These are phyloP conservation scores for Luffa acutangula DNA, from an alignment of 306 rosid species.

Conservation along the genomic window DNA sequence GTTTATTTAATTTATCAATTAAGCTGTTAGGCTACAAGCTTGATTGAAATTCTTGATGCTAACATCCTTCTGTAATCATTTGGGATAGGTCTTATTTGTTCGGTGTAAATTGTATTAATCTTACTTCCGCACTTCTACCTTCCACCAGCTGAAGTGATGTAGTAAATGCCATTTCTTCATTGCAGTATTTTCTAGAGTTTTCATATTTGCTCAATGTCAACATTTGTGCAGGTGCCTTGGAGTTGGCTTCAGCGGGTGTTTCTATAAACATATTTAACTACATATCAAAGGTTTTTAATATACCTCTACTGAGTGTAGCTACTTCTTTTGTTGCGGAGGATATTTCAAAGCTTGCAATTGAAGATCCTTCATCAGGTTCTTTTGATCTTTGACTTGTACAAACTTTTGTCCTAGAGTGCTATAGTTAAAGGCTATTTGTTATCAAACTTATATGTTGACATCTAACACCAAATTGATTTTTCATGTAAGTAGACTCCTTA, in stretches of 20 bases:
- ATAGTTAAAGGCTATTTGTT: neutral
- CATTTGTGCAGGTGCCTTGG: conserved; percentile 44
- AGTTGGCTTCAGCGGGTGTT: conserved; percentile 94
- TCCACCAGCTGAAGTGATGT: neutral
- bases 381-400: neutral
- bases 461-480: conserved; percentile 20
- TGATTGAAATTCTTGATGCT: neutral
- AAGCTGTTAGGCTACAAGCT: neutral
- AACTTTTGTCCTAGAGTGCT: neutral
- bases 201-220: neutral
- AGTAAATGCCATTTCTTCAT: neutral
- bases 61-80: neutral
- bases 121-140: neutral
- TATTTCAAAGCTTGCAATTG: conserved; percentile 40
- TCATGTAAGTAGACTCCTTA: conserved; percentile 21
- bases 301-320: conserved; percentile 87
- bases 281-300: conserved; percentile 76
- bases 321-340: conserved; percentile 97
- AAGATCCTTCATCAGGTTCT: conserved; percentile 51
- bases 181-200: neutral
- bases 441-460: neutral
- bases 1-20: neutral
- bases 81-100: neutral
- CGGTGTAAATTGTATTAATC: neutral
- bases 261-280: conserved; percentile 78